Percentiles rank a stretch among this genome's conserved stretches.
Evolutionary conservation across 192 early-diverging fungal genomes (phyloP).

Genomic region (Fimicolochytrium jonesii): DNA sequence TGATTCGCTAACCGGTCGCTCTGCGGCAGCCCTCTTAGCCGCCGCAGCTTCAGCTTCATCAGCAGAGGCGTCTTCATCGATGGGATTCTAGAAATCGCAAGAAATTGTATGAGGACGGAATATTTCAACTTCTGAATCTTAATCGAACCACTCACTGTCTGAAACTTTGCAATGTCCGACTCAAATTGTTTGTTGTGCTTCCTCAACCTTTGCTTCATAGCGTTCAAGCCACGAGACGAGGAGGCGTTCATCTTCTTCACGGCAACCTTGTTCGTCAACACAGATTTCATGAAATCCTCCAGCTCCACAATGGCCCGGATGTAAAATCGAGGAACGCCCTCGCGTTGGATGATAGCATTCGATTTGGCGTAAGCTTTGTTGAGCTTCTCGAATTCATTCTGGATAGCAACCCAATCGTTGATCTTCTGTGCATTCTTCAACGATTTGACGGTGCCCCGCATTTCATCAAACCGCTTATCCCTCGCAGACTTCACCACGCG

Average conservation of each 20-base stretch:
- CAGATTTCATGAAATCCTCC: slow-evolving; percentile 71
- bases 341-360: slow-evolving; percentile 47
- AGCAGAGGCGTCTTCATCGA: slow-evolving; percentile 48
- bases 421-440: slow-evolving; percentile 77
- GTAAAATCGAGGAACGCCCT: slow-evolving; percentile 63
- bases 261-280: slow-evolving; percentile 62
- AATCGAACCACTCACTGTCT: slow-evolving; percentile 22
- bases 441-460: slow-evolving; percentile 58
- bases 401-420: slow-evolving; percentile 82
- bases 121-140: neutral
- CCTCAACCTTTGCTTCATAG: slow-evolving; percentile 89
- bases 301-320: slow-evolving; percentile 67
- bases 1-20: slow-evolving; percentile 48
- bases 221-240: slow-evolving; percentile 78
- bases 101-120: neutral
- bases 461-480: slow-evolving; percentile 85
- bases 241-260: slow-evolving; percentile 82
- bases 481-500: slow-evolving; percentile 74
- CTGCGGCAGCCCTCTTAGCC: slow-evolving; percentile 21
- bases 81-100: slow-evolving; percentile 38
- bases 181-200: slow-evolving; percentile 81
- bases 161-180: slow-evolving; percentile 64
- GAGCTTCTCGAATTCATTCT: slow-evolving; percentile 86
- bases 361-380: slow-evolving; percentile 65
- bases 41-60: slow-evolving; percentile 36